phyloP scores from a whole-genome alignment of 371 early-diverging fungal species.

The Conidiobolus incongruus region DNA sequence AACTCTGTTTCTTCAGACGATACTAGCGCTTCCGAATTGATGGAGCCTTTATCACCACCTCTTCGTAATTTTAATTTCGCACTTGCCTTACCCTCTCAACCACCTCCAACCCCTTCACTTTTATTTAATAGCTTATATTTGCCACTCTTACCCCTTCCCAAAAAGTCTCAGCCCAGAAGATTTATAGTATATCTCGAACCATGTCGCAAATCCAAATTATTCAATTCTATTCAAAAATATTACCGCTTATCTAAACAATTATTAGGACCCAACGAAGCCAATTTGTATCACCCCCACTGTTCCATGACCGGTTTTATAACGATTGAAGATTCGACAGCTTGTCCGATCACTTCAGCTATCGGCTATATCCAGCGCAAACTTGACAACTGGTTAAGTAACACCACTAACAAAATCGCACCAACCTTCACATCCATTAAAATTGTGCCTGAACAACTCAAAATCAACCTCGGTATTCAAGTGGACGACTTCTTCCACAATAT shows the following conservation, averaged over 20 bases:
- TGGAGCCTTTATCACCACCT: too few relatives aligned
- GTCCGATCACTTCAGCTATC: not conserved
- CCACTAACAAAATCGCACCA: not conserved
- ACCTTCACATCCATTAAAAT: not conserved
- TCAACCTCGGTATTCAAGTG: too few relatives aligned
- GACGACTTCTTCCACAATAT: not conserved
- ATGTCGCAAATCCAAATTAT: constrained; percentile 7
- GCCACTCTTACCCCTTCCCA: not conserved
- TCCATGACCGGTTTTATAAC: constrained; percentile 18
- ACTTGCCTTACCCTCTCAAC: not conserved
- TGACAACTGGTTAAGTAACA: not conserved
- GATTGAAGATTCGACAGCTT: not conserved
- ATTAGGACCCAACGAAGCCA: constrained; percentile 14
- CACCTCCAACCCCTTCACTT: not conserved
- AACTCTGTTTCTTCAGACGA: too few relatives aligned
- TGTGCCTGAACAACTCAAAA: not conserved
- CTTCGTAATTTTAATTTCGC: too few relatives aligned
- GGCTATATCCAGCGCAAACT: not conserved
- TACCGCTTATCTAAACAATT: constrained; percentile 3
- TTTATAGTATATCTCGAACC: constrained; percentile 17
- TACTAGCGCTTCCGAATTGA: too few relatives aligned
- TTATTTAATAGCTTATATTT: too few relatives aligned
- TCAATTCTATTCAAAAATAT: constrained; percentile 9
- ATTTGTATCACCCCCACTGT: constrained; percentile 17
- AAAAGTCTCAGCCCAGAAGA: constrained; percentile 3